phyloP scores from a whole-genome alignment of 2,329 filamentous ascomycete genomes.

The Hirsutella minnesotensis region DNA sequence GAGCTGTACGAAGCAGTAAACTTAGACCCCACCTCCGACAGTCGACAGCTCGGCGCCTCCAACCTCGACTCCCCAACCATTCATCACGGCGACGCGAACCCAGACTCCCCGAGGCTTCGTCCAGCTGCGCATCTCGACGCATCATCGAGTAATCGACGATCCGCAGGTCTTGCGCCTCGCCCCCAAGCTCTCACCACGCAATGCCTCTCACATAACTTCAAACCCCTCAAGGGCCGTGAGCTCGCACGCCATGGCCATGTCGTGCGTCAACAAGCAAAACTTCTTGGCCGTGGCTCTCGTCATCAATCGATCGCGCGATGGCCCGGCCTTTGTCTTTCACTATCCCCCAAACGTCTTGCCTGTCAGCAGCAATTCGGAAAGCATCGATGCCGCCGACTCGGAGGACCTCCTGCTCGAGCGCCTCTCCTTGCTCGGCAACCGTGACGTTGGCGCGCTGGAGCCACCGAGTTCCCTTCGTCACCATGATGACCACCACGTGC shows the following conservation, averaged over 20 bases:
- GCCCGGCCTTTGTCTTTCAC: slow-evolving; percentile 75
- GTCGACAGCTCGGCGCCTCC: no score
- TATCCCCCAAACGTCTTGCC: slow-evolving; percentile 55
- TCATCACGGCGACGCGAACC: no score
- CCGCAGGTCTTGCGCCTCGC: no score
- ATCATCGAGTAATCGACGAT: no score
- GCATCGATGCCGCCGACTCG: slow-evolving; percentile 26
- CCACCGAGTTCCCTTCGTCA: slow-evolving; percentile 34
- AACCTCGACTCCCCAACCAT: no score
- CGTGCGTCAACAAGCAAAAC: slow-evolving; percentile 40
- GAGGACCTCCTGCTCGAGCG: slow-evolving; percentile 41
- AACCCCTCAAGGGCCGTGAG: neutral
- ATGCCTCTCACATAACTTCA: no score
- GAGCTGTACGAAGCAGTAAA: no score
- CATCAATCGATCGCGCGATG: slow-evolving; percentile 62
- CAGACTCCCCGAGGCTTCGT: neutral
- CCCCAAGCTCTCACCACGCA: no score
- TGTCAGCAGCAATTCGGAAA: slow-evolving; percentile 20
- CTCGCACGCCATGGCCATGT: slow-evolving; percentile 21
- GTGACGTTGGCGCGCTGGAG: slow-evolving; percentile 20
- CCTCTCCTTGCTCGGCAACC: slow-evolving; percentile 24
- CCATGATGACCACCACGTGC: slow-evolving; percentile 41
- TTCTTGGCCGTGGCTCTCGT: slow-evolving; percentile 63
- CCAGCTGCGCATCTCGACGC: neutral
- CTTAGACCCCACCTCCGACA: no score